Evolutionary conservation across 805 yeast species (phyloP).

Genomic region (Sugiyamaella qingdaonensis): DNA sequence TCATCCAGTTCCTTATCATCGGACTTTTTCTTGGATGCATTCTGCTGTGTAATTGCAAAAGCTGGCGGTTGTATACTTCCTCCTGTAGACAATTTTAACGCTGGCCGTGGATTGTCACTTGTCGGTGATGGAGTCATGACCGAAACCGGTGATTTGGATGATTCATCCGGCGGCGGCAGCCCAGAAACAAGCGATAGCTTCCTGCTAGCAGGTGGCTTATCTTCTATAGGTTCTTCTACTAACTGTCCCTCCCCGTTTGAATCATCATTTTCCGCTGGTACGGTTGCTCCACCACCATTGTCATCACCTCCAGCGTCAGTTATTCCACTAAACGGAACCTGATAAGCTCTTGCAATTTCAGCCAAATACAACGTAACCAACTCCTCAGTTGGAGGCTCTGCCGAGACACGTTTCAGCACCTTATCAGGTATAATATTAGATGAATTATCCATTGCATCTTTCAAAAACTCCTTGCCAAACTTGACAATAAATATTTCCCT

Average conservation of each 20-base stretch:
- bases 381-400: constrained; percentile 61
- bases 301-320: constrained; percentile 7
- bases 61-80: constrained; percentile 2
- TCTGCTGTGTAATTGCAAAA: constrained; percentile 7
- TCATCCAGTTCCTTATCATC: constrained; percentile 52
- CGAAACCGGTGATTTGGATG: constrained; percentile 28
- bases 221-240: constrained; percentile 11
- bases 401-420: constrained; percentile 55
- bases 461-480: constrained; percentile 65
- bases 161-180: constrained; percentile 21
- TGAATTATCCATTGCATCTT: constrained; percentile 49
- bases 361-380: constrained; percentile 65
- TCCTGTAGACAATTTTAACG: constrained; percentile 18
- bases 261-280: constrained; percentile 31
- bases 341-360: constrained; percentile 79
- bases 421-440: constrained; percentile 60
- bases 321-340: constrained; percentile 63
- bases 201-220: neutral
- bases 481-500: constrained; percentile 58
- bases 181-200: constrained; percentile 18
- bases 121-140: constrained; percentile 31
- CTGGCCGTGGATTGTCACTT: constrained; percentile 32
- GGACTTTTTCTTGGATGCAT: constrained; percentile 9
- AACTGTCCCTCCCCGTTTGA: constrained; percentile 32
- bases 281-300: constrained; percentile 4